phyloP scores from a whole-genome alignment of 1,139 yeast genomes.

The Saccharomyces hybrid region DNA sequence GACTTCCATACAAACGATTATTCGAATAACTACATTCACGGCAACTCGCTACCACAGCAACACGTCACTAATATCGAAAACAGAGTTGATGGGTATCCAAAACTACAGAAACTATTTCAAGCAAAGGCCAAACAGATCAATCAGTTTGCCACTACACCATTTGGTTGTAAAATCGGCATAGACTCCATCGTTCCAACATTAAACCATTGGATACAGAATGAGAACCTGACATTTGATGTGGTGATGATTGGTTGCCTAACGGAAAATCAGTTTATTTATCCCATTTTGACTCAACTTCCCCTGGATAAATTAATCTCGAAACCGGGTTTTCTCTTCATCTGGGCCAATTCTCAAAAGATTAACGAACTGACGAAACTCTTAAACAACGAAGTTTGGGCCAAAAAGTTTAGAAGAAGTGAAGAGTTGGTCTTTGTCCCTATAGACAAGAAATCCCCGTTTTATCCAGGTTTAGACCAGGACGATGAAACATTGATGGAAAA shows the following conservation, averaged over 20 bases:
- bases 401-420: constrained; percentile 80
- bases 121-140: constrained; percentile 48
- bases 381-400: constrained; percentile 54
- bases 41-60: constrained; percentile 52
- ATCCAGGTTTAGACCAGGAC: constrained; percentile 43
- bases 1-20: constrained; percentile 48
- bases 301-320: constrained; percentile 65
- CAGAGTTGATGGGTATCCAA: constrained; percentile 80
- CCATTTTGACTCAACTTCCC: constrained; percentile 57
- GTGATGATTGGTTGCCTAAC: constrained; percentile 84
- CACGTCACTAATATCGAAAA: constrained; percentile 57
- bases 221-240: constrained; percentile 68
- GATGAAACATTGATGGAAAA: constrained; percentile 41
- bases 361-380: constrained; percentile 51
- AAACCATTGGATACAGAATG: constrained; percentile 50
- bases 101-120: constrained; percentile 57
- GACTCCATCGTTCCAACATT: constrained; percentile 50
- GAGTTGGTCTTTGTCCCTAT: constrained; percentile 68
- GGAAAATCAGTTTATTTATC: constrained; percentile 59
- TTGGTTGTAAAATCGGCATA: constrained; percentile 51
- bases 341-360: constrained; percentile 75
- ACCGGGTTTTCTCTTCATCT: constrained; percentile 78
- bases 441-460: constrained; percentile 51
- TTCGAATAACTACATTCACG: constrained; percentile 58
- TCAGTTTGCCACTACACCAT: constrained; percentile 52